These are phyloP conservation scores for Candida nonsorbophila DNA, from an alignment of 805 yeast species.

Conservation along the genomic window DNA sequence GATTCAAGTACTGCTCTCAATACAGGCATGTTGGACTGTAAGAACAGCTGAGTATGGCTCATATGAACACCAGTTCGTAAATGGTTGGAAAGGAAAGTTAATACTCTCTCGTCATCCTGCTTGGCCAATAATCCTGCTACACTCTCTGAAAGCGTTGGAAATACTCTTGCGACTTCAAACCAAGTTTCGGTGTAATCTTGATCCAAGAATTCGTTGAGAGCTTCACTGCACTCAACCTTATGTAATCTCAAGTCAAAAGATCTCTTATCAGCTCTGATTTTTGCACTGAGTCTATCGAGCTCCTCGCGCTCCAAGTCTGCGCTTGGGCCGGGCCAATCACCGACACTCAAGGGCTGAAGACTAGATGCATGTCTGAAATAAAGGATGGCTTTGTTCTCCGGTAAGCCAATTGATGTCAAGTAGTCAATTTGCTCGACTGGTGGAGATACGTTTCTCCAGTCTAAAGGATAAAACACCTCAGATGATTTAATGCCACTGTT, in stretches of 20 bases:
- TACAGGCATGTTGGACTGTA: no score
- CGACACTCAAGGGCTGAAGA: conserved; percentile 5
- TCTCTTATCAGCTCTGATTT: conserved; percentile 2
- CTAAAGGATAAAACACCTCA: conserved; percentile 26
- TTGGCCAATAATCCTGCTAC: no score
- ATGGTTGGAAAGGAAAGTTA: no score
- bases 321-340: conserved; percentile 11
- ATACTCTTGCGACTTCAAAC: no score
- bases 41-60: no score
- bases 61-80: no score
- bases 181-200: no score
- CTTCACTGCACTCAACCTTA: conserved; percentile 1
- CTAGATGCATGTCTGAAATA: conserved; percentile 18
- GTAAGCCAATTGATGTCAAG: conserved; percentile 17
- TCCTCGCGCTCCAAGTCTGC: conserved; percentile 4
- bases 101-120: no score
- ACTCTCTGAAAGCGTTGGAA: no score
- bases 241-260: conserved; percentile 1
- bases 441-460: conserved; percentile 33
- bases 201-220: no score
- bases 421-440: conserved; percentile 23
- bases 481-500: conserved; percentile 8
- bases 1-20: no score
- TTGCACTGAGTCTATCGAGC: conserved; percentile 3
- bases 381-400: conserved; percentile 19